Evolutionary conservation across 768 basidiomycete genomes (phyloP), one percentile per base, ranked within the genome.

Genomic region (Suillus spraguei): DNA sequence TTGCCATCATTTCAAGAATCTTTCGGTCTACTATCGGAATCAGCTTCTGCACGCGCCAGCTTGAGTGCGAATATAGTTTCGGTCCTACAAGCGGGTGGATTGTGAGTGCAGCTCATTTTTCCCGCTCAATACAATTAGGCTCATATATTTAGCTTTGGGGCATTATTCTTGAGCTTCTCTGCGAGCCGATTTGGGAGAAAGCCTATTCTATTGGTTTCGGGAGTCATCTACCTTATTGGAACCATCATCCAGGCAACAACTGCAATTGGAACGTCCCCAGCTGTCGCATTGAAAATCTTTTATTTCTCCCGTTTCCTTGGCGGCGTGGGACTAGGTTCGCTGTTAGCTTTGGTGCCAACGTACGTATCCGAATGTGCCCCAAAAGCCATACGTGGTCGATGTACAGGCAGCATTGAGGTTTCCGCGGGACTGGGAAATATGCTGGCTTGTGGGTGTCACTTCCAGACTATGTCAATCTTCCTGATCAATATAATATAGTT

Each of bases 251-350:
- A 80, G 47, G 67, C 72, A 20, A 68, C 74, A 60, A 69, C 73
- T 22, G 76, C 76, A 8, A 65, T 79, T n/a, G 74, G 77, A 33
- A 72, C 66, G 50, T 66, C 70, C 42, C 60, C 68, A 5, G 59
- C 61, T 9, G 64, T 68, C 3, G 76, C 71, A 17, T 66, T 78
- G n/a, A 53, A 72, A 24, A 20, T 77, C 2, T 65, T 77, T 10
- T 78, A 72, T 61, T 68, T 77, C 55, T 67, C 73, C 58, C 79
- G 83, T 10, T 84, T 84, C 75, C 65, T 86, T 0, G 74, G 79
- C 6, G 86, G 84, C 20, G 70, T 85, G 39, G 84, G 84, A 3
- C 75, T 83, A 7, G 80, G 82, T 33, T 49, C 78, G 41, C 71
- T 77, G 66, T 68, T 73, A 2, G 76, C 76, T 0, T 54, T 79